Evolutionary conservation across 345 rosid genomes (phyloP), one percentile per base, ranked within the genome.

Genomic region (Crucihimalaya himalaica): DNA sequence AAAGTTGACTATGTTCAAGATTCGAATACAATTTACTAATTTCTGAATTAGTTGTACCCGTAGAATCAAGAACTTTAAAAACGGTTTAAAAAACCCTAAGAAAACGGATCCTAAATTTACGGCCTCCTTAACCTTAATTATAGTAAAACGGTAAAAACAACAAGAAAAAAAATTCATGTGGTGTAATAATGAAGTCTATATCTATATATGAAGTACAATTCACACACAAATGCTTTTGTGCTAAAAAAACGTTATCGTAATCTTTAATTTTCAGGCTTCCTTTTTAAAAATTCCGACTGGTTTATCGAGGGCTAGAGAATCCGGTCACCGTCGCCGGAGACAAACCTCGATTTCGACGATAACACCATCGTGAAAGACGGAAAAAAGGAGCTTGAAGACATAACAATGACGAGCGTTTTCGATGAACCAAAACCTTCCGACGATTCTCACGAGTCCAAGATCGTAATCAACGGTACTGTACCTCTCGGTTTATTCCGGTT

Each of bases 281-380:
- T 68, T 74, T n/a, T 2, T 0, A 20, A 51, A 23, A 61, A 13
- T 53, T 45, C 70, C 79, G 70, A 27, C 65, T 40, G 70, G 75
- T 54, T 40, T 76, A 23, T 3, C 51, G 65, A 69, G 59, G 65
- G 16, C 63, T 68, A 76, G 5, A 62, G 8, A 25, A 2, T 46
- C 75, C 79, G 65, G 79, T 63, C 65, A 54, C 74, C 74, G 74
- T 61, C 58, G 58, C 79, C 59, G 75, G 75, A 75, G 42, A 68
- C 53, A 54, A 42, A 21, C 57, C 74, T 51, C 73, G 61, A 6
- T 15, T 31, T 72, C 23, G 4, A 16, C 20, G 13, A 4, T 3
- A 4, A 21, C n/a, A 75, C 70, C 68, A 31, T 59, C 73, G 78
- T 6, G 73, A 74, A 74, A 18, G 78, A 66, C 78, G 45, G 78